Evolutionary conservation across 495 filamentous ascomycete species (phyloP).

Genomic region (Podospora didyma): DNA sequence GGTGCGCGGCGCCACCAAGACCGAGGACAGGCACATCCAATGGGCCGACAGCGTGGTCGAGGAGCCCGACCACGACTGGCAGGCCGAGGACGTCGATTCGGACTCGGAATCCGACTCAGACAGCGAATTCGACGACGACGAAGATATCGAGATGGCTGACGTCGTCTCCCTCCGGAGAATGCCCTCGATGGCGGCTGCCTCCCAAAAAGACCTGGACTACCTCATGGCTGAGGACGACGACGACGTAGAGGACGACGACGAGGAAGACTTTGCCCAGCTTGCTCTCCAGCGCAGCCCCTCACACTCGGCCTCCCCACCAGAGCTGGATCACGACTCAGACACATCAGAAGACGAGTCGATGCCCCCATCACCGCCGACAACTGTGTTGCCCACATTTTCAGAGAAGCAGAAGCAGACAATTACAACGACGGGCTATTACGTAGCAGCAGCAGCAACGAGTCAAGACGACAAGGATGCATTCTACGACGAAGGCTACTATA

Average conservation of each 20-base stretch:
- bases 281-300: slow-evolving; percentile 71
- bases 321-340: slow-evolving; percentile 67
- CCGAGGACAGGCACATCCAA: slow-evolving; percentile 68
- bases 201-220: slow-evolving; percentile 39
- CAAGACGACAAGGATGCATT: slow-evolving; percentile 44
- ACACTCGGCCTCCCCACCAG: slow-evolving; percentile 65
- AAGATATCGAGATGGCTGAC: slow-evolving; percentile 52
- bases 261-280: slow-evolving; percentile 67
- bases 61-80: slow-evolving; percentile 67
- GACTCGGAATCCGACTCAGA: slow-evolving; percentile 22
- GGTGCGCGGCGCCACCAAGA: slow-evolving; percentile 67
- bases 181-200: slow-evolving; percentile 30
- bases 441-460: slow-evolving; percentile 6
- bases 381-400: slow-evolving; percentile 62
- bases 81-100: slow-evolving; percentile 57
- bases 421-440: slow-evolving; percentile 13
- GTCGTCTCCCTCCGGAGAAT: slow-evolving; percentile 44
- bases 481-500: slow-evolving; percentile 60
- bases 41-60: slow-evolving; percentile 80
- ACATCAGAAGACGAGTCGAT: slow-evolving; percentile 66
- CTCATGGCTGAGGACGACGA: slow-evolving; percentile 65
- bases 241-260: slow-evolving; percentile 67
- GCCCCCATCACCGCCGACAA: slow-evolving; percentile 78
- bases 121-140: slow-evolving; percentile 38
- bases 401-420: slow-evolving; percentile 53